Base-by-base conservation (phyloP, 1,139 yeast genomes). In the Candida pseudoviswanathii region DNA sequence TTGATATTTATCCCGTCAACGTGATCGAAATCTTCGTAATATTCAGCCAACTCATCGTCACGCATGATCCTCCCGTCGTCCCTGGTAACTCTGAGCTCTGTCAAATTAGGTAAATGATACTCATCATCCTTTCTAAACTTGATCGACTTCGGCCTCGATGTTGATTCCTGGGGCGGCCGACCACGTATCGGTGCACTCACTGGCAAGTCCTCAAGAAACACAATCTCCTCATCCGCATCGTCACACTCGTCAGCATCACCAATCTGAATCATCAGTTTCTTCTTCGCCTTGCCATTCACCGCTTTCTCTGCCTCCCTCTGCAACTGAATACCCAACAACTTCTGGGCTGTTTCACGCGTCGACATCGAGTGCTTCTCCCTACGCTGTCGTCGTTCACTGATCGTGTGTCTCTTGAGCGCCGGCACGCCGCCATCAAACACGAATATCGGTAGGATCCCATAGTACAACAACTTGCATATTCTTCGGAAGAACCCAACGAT, bases 361-460 rank as follows among this genome's bases (percentile, higher is more conserved):
- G 80, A 81, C 50, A 87, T 92, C 50, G 85, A 70, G 49, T 89
- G 80, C 2, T 91, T 96, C 57, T 84, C 86, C 43, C 97, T 72
- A 53, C 88, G 71, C 57, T 86, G 88, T 55, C 84, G 80, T 57
- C 97, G 77, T 53, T 80, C 77, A 31, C 75, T 73, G 22, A 92
- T 86, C 0, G 97, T 92, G 50, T 84, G 82, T 54, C 85, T 74
- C 68, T 95, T 95, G 60, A 94, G 70, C 0, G 78, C 78, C 0
- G 99, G 99, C 0, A 96, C 98, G 1, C 96, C 97, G 22, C 99
- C 99, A 70, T 95, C 99, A 71, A 95, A 95, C 0, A 95, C 96
- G 75, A 95, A 95, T 9, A 95, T 88, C 0, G 99, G 99, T 50
- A 76, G 78, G 31, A 95, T 90, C 0, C 98, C 99, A 70, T 85